phyloP scores from a whole-genome alignment of 108 stramenopile genomes.

The Skeletonema tropicum region DNA sequence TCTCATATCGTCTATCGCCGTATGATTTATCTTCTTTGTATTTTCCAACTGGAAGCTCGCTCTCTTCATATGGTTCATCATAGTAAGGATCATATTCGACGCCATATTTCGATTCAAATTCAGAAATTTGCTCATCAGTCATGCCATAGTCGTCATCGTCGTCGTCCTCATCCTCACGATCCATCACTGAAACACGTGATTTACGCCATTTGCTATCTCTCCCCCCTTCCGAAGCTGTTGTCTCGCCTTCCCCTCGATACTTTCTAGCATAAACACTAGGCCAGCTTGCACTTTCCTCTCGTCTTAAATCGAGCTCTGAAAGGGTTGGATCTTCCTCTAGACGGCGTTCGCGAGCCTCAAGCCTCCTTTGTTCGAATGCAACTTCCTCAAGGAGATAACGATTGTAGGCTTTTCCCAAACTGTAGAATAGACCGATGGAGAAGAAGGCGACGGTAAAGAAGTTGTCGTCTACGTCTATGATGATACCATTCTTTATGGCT shows the following conservation, averaged over 20 bases:
- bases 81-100: constrained; percentile 78
- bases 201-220: constrained; percentile 24
- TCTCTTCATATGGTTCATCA: constrained; percentile 85
- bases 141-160: constrained; percentile 42
- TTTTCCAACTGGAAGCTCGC: constrained; percentile 73
- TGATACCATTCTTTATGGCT: constrained; percentile 37
- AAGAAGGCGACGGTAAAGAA: constrained; percentile 54
- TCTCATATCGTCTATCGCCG: constrained; percentile 82
- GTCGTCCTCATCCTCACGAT: constrained; percentile 23
- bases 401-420: constrained; percentile 47
- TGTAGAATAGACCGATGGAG: constrained; percentile 47
- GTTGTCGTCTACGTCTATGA: constrained; percentile 48
- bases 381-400: constrained; percentile 51
- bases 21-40: constrained; percentile 70
- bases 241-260: constrained; percentile 1
- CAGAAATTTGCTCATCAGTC: constrained; percentile 72
- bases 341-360: constrained; percentile 36
- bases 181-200: constrained; percentile 30
- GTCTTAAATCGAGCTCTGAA: constrained; percentile 28
- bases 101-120: constrained; percentile 59
- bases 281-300: constrained; percentile 46
- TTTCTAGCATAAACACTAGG: constrained; percentile 40
- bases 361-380: constrained; percentile 44
- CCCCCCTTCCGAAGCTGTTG: constrained; percentile 1
- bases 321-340: constrained; percentile 41